Evolutionary conservation across 805 yeast species (phyloP).

Genomic region (Candida argentea): DNA sequence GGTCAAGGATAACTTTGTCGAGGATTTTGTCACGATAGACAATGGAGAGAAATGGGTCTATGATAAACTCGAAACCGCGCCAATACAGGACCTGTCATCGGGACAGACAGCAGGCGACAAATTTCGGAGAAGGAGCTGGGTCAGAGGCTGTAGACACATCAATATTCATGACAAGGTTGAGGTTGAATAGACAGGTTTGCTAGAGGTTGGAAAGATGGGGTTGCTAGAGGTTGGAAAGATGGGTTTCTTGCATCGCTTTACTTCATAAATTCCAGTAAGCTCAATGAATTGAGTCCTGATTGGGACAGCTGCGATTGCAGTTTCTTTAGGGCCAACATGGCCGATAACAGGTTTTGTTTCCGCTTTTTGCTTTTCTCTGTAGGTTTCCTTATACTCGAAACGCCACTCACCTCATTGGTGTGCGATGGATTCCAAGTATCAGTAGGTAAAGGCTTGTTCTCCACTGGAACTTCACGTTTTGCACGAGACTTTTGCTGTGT

Average conservation of each 20-base stretch:
- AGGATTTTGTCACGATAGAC: slow-evolving; percentile 50
- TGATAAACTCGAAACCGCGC: slow-evolving; percentile 35
- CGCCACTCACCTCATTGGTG: no score
- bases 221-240: background rate
- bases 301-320: slow-evolving; percentile 21
- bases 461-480: slow-evolving; percentile 25
- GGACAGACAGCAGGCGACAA: slow-evolving; percentile 22
- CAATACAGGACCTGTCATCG: slow-evolving; percentile 1
- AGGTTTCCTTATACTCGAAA: no score
- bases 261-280: slow-evolving; percentile 30
- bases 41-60: slow-evolving; percentile 81
- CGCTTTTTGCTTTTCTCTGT: no score
- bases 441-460: no score
- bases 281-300: slow-evolving; percentile 24
- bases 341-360: slow-evolving; percentile 33
- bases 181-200: background rate
- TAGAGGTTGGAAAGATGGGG: background rate
- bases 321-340: slow-evolving; percentile 32
- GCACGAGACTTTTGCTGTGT: slow-evolving; percentile 2
- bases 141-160: slow-evolving; percentile 28
- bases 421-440: no score
- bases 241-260: slow-evolving; percentile 1
- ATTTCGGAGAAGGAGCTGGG: slow-evolving; percentile 61
- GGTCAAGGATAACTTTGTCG: slow-evolving; percentile 44
- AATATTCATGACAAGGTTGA: background rate